Evolutionary conservation across 2,329 filamentous ascomycete species (phyloP).

Genomic region (Beauveria varroae): DNA sequence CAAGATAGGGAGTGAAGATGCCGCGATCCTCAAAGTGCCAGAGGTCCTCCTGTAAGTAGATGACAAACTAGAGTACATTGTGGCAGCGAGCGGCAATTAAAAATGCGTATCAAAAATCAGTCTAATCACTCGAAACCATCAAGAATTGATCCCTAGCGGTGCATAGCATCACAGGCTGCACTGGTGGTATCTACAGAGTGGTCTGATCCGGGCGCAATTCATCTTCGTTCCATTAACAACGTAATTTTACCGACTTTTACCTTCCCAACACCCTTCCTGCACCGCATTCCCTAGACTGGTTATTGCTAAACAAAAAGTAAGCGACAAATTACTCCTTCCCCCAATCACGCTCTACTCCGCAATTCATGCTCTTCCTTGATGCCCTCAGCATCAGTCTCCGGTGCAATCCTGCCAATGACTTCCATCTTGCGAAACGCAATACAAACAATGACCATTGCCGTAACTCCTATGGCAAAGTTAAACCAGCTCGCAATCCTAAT

Average conservation of each 20-base stretch:
- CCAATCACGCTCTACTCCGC: not conserved
- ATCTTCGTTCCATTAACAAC: not conserved
- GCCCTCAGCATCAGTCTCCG: slow-evolving; percentile 15
- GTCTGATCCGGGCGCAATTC: too few species aligned
- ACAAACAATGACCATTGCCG: slow-evolving; percentile 36
- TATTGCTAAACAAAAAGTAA: not conserved
- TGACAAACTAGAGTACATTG: too few species aligned
- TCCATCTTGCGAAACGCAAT: slow-evolving; percentile 44
- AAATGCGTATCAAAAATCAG: not conserved
- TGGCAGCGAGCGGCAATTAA: too few species aligned
- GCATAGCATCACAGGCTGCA: too few species aligned
- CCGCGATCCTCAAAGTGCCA: too few species aligned
- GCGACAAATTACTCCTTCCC: not conserved
- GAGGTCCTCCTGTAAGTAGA: too few species aligned
- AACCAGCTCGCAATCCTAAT: slow-evolving; percentile 45
- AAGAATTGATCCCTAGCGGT: too few species aligned
- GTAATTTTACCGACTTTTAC: not conserved
- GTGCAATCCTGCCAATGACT: slow-evolving; percentile 37
- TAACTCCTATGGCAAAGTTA: slow-evolving; percentile 40
- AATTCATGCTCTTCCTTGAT: slow-evolving; percentile 10
- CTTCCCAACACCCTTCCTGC: not conserved
- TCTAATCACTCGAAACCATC: not conserved
- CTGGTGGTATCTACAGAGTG: too few species aligned
- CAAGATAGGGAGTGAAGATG: too few species aligned
- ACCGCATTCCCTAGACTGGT: too few species aligned